Conservation (phyloP, 2,329 filamentous ascomycete species). For the Zymoseptoria pseudotritici region DNA sequence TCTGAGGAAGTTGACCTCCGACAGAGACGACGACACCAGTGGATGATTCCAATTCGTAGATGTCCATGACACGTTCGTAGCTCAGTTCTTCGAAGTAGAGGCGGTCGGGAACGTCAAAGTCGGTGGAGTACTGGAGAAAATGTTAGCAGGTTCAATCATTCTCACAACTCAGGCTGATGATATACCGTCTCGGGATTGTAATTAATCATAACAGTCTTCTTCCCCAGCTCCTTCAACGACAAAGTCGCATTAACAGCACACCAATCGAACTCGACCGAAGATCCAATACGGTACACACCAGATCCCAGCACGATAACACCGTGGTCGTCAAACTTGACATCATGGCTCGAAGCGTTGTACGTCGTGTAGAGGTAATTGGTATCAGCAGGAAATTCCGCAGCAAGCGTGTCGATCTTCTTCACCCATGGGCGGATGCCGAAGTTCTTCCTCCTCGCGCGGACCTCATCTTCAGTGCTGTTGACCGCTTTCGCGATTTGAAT, state of each 20-base stretch:
- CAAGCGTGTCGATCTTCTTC: constrained; percentile 96
- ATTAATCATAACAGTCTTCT: constrained; percentile 98
- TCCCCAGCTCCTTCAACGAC: constrained; percentile 74
- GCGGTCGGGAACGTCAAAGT: constrained; percentile 82
- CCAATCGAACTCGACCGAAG: constrained; percentile 98
- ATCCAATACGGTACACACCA: constrained; percentile 95
- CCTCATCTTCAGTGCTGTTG: constrained; percentile 78
- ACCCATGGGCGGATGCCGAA: constrained; percentile 93
- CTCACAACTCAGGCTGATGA: not conserved
- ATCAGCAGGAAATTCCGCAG: constrained; percentile 89
- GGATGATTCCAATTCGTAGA: constrained; percentile 73
- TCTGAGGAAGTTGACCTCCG: constrained; percentile 92
- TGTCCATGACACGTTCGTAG: constrained; percentile 98
- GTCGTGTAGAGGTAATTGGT: constrained; percentile 97
- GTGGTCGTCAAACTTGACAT: constrained; percentile 88
- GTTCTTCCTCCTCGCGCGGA: constrained; percentile 73
- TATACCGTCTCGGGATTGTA: constrained; percentile 4
- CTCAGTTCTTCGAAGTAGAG: constrained; percentile 96
- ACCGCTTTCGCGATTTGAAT: constrained; percentile 86
- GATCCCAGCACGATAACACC: constrained; percentile 83
- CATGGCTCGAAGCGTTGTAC: constrained; percentile 91
- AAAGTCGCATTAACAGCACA: constrained; percentile 87
- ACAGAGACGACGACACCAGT: constrained; percentile 89
- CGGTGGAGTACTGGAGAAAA: constrained; percentile 51
- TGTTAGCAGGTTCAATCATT: constrained; percentile 9